Evolutionary conservation across 345 rosid species (phyloP), one percentile per base, ranked within the genome.

Genomic region (Syzygium aqueum): DNA sequence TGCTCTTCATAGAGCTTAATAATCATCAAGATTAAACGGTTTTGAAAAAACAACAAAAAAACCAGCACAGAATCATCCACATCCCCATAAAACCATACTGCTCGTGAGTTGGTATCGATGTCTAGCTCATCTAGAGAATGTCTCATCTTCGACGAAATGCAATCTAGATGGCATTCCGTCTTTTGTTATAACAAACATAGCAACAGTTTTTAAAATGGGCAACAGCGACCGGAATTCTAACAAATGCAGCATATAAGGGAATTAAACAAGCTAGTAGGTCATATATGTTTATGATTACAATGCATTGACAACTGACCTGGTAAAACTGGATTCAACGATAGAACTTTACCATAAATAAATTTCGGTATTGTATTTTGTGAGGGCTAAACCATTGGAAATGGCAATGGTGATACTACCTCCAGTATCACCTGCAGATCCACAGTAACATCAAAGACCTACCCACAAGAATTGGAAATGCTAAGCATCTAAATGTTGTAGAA

Each of bases 41-140:
- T 15, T 16, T 3, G 0, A 0, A 6, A 3, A 15, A 3, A 61
- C 6, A 5, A 28, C 8, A n/a, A 16, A 65, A 6, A 2, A 30
- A 0, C 9, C 37, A 63, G 11, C 40, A 63, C 6, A 16, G 23
- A 3, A 65, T 3, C 8, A 65, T 65, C 0, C 77, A 28, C 22
- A 65, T 65, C 40, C 40, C 11, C 10, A 65, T 65, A 2, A 30
- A 15, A 65, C 6, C 77, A 30, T 7, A 30, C 1, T 65, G 22
- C 22, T 65, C 5, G 11, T 30, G 77, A 30, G 40, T 65, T 30
- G 15, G 15, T 57, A 23, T 57, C 63, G 40, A 28, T 30, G 40
- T 65, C 77, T 63, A 28, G 77, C 21, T 63, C 77, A 63, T 63
- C 8, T 28, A 63, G 77, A 63, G 77, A 63, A 63, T 63, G 37